Base-by-base conservation (phyloP, 2,329 filamentous ascomycete species). In the Hypoxylon rubiginosum region DNA sequence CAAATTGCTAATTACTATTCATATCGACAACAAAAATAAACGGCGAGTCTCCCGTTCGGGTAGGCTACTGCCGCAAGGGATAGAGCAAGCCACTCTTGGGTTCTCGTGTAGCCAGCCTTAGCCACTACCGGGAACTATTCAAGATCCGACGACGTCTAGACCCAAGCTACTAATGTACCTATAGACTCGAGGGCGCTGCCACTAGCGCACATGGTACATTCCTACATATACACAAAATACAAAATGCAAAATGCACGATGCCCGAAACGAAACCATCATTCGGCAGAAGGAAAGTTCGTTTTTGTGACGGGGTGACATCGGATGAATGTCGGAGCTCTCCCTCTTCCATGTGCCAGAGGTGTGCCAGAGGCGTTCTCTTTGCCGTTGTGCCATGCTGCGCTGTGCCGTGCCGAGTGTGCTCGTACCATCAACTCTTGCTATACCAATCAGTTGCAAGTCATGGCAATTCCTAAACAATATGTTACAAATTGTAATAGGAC, bases 281-380 rank as follows among this genome's bases (percentile, higher is more conserved):
- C 24, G 45, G 21, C 45, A 26, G 19, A 45, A 8, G 6, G 34
- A 56, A 61, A 53, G 19, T 21, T 43, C 19, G 32, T 11, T 41
- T 54, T 36, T 34, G 28, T 24, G 21, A 65, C 61, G 62, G 54
- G 43, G 62, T 65, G 26, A 57, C 55, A 65, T 65, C 54, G 58
- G 65, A 58, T 58, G 58, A 43, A 51, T 45, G 26, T 32, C 46
- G 49, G 10, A 39, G 32, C 45, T 56, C 45, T 56, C 21, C 39
- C 39, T 17, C 10, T 17, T 4, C 41, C 34, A 26, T 24, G 34
- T 58, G 51, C 41, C 39, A 55, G 36, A 62, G 45, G 36, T 24
- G 34, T 58, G 51, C 41, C 39, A 55, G 36, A 62, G 45, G 36
- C 30, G n/a, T 53, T 62, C 32, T 48, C 26, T 39, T 30, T 51